Evolutionary conservation across 768 basidiomycete species (phyloP), one percentile per base, ranked within the genome.

Genomic region (Plicaturopsis crispa): DNA sequence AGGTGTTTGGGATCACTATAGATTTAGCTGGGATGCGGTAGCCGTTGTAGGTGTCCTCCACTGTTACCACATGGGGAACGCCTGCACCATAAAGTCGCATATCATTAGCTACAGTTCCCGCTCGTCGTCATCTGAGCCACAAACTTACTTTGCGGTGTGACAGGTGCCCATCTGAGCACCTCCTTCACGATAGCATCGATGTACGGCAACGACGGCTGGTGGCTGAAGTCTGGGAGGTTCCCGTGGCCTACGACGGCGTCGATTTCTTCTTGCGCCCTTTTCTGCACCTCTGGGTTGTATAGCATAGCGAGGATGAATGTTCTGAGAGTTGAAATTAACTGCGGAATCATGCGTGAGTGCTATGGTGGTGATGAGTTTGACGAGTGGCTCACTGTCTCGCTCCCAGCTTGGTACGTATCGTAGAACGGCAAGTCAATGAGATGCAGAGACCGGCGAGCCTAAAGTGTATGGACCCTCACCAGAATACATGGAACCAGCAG

Each of bases 161-260:
- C 57, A 5, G 48, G 49, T 34, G 56, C 46, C 67, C 69, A 71
- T 12, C 72, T 59, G 41, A 70, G 35, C 0, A 64, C 51, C 44
- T 74, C 73, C 16, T 63, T 54, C 0, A 60, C 41, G 16, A 72
- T 53, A 1, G 72, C 72, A n/a, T 66, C 60, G 14, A 70, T 35
- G 42, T 65, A 72, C 1, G 70, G 66, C 35, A 72, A 51, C 0
- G 53, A 54, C 11, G 49, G 44, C 24, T 60, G 51, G 43, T 72
- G 70, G 24, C 47, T 19, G 40, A 70, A 68, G 14, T 59, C 61
- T 23, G 70, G 70, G 5, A 71, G 54, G 31, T 65, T 59, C 36
- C 61, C 51, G 19, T 47, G 42, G 32, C 69, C 66, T 30, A 69
- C 20, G 8, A 65, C 54, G 14, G 53, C 46, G 41, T 71, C 68